A percentile compares a stretch with the other conserved stretches of the same genome.
Conservation (phyloP, 495 filamentous ascomycete species). For the Talaromyces trachyspermus region DNA sequence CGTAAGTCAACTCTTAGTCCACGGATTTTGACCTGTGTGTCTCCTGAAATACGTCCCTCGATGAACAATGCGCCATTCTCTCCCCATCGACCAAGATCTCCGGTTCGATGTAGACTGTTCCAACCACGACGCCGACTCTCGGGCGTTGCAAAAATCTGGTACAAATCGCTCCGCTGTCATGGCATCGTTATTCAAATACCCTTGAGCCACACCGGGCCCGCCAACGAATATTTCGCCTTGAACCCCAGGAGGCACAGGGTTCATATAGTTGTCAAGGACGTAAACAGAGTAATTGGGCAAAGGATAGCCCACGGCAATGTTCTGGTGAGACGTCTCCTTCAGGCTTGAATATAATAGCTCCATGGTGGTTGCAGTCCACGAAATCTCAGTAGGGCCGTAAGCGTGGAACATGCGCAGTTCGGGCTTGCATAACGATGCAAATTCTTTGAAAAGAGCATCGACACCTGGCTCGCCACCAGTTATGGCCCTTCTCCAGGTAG, state of each 20-base stretch:
- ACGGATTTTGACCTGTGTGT: constrained; percentile 43
- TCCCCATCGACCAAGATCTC: constrained; percentile 30
- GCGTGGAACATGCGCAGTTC: constrained; percentile 22
- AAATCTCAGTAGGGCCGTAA: constrained; percentile 29
- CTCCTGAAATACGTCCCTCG: constrained; percentile 31
- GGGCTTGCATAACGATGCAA: constrained; percentile 13
- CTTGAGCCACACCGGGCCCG: constrained; percentile 29
- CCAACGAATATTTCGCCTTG: constrained; percentile 37
- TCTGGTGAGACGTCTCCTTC: background rate
- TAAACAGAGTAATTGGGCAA: constrained; percentile 39
- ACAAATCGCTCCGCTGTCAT: constrained; percentile 29
- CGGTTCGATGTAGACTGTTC: constrained; percentile 29
- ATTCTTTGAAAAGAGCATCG: constrained; percentile 11
- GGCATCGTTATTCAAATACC: constrained; percentile 29
- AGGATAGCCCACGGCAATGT: constrained; percentile 14
- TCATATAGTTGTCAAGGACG: constrained; percentile 31
- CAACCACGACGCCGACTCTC: background rate
- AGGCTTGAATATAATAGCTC: constrained; percentile 11
- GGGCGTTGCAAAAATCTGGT: constrained; percentile 17
- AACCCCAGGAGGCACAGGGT: constrained; percentile 28
- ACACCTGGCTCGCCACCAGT: constrained; percentile 19
- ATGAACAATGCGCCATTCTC: constrained; percentile 21
- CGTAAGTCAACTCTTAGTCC: constrained; percentile 44
- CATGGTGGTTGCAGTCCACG: constrained; percentile 13
- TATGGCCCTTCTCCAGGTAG: background rate